Evolutionary conservation across 2,329 filamentous ascomycete genomes (phyloP).

Genomic region (Lasiodiplodia hormozganensis): DNA sequence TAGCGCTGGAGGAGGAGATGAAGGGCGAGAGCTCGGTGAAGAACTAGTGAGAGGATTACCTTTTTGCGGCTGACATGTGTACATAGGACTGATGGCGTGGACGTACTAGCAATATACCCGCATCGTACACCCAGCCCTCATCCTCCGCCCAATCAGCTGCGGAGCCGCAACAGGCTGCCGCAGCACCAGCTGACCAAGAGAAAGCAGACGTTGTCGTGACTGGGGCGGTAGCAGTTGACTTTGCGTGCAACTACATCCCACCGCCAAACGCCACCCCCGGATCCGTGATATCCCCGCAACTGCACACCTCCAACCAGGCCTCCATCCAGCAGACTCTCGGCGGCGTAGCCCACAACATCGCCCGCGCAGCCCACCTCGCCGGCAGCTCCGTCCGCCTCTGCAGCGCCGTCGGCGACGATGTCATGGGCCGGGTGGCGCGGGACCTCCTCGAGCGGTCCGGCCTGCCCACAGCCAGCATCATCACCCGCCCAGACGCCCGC

Average conservation of each 20-base stretch:
- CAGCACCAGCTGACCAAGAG: conserved; percentile 31
- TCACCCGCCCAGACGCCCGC: conserved; percentile 53
- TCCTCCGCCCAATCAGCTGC: conserved; percentile 2
- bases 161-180: conserved; percentile 2
- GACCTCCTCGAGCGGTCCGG: conserved; percentile 66
- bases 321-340: conserved; percentile 82
- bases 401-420: conserved; percentile 81
- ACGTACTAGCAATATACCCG: conserved; percentile 28
- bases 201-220: conserved; percentile 76
- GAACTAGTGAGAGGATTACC: conserved; percentile 25
- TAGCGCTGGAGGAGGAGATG: conserved; percentile 56
- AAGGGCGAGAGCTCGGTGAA: conserved; percentile 19
- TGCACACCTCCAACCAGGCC: conserved; percentile 86
- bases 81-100: conserved; percentile 32
- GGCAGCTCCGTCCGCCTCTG: conserved; percentile 73
- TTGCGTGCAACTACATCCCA: conserved; percentile 79
- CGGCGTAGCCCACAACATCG: conserved; percentile 91
- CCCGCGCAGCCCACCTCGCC: conserved; percentile 78
- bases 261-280: conserved; percentile 44
- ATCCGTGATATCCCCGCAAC: conserved; percentile 54
- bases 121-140: conserved; percentile 11
- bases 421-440: conserved; percentile 76
- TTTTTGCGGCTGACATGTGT: conserved; percentile 34
- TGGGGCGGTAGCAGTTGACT: conserved; percentile 87
- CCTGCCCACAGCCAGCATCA: conserved; percentile 70